These are phyloP conservation scores for Macadamia tetraphylla DNA, from an alignment of 164 flowering plant species.

Conservation along the genomic window DNA sequence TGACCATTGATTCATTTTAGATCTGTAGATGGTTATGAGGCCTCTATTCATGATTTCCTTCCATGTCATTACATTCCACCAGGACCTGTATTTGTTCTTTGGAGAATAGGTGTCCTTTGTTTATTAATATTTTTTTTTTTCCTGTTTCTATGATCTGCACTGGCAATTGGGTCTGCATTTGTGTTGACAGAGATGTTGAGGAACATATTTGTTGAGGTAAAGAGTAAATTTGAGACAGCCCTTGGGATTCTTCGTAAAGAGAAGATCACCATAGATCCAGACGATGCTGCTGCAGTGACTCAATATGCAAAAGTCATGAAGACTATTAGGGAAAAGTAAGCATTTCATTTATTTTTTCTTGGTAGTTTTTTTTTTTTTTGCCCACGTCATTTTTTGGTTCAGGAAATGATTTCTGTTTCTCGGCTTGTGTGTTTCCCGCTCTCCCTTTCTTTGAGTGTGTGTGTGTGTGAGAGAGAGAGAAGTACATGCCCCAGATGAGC, in stretches of 20 bases:
- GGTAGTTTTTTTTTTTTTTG: background rate
- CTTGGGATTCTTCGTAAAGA: constrained; percentile 67
- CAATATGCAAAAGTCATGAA: constrained; percentile 94
- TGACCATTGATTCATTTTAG: too few species aligned
- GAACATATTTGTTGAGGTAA: constrained; percentile 76
- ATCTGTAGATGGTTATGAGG: too few species aligned
- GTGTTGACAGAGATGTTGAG: constrained; percentile 70
- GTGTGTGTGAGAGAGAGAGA: too few species aligned
- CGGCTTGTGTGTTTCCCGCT: too few species aligned
- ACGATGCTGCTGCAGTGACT: constrained; percentile 83
- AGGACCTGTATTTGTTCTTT: too few species aligned
- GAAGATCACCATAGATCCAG: constrained; percentile 90
- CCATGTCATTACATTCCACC: too few species aligned
- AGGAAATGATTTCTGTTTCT: too few species aligned
- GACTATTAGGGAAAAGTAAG: constrained; percentile 79
- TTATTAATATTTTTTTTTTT: too few species aligned
- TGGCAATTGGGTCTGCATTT: constrained; percentile 16
- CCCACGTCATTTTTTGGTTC: background rate
- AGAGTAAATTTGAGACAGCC: constrained; percentile 91
- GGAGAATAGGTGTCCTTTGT: background rate
- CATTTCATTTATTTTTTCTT: background rate
- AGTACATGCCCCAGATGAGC: too few species aligned
- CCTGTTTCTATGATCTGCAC: background rate
- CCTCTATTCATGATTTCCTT: too few species aligned
- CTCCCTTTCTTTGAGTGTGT: too few species aligned